These are phyloP conservation scores for Neotropicomus parvogracilis DNA, from an alignment of 1,284 basidiomycete genomes.

Conservation along the genomic window DNA sequence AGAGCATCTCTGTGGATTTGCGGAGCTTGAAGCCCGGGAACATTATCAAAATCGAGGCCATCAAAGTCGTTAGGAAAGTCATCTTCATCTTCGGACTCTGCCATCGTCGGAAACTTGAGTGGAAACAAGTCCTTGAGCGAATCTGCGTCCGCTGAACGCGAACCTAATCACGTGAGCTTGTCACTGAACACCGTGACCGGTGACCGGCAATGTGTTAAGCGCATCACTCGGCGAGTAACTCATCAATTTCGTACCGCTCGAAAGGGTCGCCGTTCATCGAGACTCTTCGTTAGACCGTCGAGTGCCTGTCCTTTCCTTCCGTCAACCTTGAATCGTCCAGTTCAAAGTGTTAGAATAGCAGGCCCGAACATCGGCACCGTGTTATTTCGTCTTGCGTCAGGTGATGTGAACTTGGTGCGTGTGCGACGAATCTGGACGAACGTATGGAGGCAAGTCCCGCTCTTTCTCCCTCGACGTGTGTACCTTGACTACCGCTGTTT, in stretches of 20 bases:
- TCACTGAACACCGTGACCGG: too few species aligned
- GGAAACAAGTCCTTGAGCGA: too few species aligned
- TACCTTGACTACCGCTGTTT: constrained; percentile 15
- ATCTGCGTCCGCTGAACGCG: not conserved
- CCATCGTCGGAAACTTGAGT: constrained; percentile 21
- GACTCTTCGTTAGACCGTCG: not conserved
- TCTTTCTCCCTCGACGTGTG: constrained; percentile 18
- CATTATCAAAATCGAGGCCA: constrained; percentile 30
- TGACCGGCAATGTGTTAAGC: too few species aligned
- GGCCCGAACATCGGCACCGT: constrained; percentile 16
- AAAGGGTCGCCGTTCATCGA: too few species aligned
- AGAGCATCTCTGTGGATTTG: not conserved
- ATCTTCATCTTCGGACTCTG: constrained; percentile 31
- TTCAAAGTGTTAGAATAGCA: not conserved
- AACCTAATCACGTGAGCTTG: not conserved
- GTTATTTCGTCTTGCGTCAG: constrained; percentile 8
- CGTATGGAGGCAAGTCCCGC: constrained; percentile 13
- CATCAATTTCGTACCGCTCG: too few species aligned
- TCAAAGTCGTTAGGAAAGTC: constrained; percentile 45
- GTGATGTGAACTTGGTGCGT: not conserved
- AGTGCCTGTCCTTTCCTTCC: not conserved
- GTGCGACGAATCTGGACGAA: constrained; percentile 5
- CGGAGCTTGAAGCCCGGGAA: constrained; percentile 38
- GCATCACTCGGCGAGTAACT: too few species aligned
- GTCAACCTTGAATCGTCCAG: not conserved